These are phyloP conservation scores for Trametes coccinea DNA, from an alignment of 768 basidiomycete genomes.

Conservation along the genomic window DNA sequence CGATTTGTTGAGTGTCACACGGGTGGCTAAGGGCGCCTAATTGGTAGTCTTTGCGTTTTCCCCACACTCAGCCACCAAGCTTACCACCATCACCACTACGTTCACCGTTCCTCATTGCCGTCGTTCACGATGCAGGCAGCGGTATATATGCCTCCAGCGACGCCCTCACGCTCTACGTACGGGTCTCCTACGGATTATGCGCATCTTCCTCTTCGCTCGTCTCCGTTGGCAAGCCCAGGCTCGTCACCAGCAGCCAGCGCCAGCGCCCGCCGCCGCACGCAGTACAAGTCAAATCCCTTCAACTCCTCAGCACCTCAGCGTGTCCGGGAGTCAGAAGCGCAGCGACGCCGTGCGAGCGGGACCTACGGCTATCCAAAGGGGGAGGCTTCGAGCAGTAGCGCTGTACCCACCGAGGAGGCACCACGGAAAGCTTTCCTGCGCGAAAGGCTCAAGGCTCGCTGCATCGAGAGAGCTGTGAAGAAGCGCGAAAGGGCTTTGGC, in stretches of 20 bases:
- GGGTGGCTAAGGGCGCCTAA: background rate
- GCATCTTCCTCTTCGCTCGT: constrained; percentile 36
- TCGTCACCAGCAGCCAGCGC: constrained; percentile 49
- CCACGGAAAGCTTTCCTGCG: constrained; percentile 57
- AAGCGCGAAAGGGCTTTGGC: constrained; percentile 51
- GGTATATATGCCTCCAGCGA: constrained; percentile 3
- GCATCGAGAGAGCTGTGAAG: constrained; percentile 59
- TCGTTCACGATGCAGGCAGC: constrained; percentile 10
- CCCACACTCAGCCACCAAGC: background rate
- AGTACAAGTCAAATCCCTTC: constrained; percentile 48
- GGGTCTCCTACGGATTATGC: background rate
- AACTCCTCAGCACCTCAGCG: constrained; percentile 34
- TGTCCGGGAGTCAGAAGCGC: background rate
- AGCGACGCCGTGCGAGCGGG: background rate
- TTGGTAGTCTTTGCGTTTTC: background rate
- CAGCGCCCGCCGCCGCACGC: constrained; percentile 52
- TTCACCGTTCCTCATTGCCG: background rate
- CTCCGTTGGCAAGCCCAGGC: constrained; percentile 47
- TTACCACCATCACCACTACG: background rate
- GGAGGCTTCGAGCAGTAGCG: background rate
- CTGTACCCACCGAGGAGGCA: constrained; percentile 35
- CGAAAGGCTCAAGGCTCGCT: constrained; percentile 61
- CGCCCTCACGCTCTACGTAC: constrained; percentile 2
- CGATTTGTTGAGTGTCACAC: constrained; percentile 12
- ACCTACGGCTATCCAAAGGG: background rate